These are phyloP conservation scores for Backusella mclennaniae DNA, from an alignment of 192 early-diverging fungal species.

Conservation along the genomic window DNA sequence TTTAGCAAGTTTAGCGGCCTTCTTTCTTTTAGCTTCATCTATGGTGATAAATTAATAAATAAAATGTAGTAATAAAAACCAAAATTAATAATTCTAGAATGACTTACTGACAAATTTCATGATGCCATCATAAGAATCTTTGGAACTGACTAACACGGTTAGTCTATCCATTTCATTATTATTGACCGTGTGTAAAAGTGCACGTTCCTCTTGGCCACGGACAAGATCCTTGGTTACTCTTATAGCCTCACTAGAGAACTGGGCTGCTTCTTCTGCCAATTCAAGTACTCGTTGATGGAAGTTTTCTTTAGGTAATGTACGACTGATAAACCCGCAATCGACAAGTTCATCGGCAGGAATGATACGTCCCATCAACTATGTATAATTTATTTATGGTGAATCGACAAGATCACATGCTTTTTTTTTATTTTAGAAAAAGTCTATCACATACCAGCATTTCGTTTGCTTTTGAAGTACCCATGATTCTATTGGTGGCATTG, in stretches of 20 bases:
- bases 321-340: conserved; percentile 51
- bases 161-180: conserved; percentile 55
- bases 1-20: conserved; percentile 9
- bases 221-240: conserved; percentile 55
- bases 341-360: conserved; percentile 59
- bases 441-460: conserved; percentile 42
- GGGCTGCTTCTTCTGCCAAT: conserved; percentile 48
- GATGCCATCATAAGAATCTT: conserved; percentile 20
- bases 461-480: conserved; percentile 65
- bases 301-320: conserved; percentile 49
- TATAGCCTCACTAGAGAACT: conserved; percentile 57
- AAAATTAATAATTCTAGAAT: neutral
- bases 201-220: conserved; percentile 36
- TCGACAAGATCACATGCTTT: neutral
- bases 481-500: conserved; percentile 39
- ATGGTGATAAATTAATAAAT: neutral
- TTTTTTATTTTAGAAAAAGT: neutral
- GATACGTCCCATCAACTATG: conserved; percentile 51
- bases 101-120: conserved; percentile 24
- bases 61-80: neutral
- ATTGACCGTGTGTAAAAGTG: conserved; percentile 52
- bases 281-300: conserved; percentile 50
- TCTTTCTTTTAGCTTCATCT: conserved; percentile 8
- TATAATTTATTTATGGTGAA: neutral
- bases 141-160: conserved; percentile 27